A percentile compares a stretch with the other conserved stretches of the same genome.
These are phyloP conservation scores for Euphrasia confusa DNA, from an alignment of 257 asterid species.

Conservation along the genomic window DNA sequence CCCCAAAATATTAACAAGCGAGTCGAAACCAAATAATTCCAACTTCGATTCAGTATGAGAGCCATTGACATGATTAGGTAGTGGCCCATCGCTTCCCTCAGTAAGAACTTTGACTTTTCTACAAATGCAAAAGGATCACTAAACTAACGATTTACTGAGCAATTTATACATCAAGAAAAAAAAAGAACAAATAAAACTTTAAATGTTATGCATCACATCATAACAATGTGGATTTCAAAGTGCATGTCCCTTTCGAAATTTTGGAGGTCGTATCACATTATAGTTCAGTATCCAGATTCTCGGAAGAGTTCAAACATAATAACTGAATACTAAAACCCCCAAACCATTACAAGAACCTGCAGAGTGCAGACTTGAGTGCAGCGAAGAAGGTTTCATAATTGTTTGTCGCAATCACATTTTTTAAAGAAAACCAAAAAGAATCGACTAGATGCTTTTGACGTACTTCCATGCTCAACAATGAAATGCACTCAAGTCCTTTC, in stretches of 20 bases:
- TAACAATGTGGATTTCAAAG: slow-evolving; percentile 4
- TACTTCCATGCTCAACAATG: neutral
- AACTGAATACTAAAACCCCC: neutral
- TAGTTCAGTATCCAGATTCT: neutral
- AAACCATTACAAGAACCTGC: slow-evolving; percentile 7
- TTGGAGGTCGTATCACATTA: slow-evolving; percentile 6
- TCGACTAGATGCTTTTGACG: neutral
- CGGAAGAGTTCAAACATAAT: slow-evolving; percentile 3
- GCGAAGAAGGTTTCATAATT: slow-evolving; percentile 4
- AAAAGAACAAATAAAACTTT: slow-evolving; percentile 18
- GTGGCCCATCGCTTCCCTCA: slow-evolving; percentile 49
- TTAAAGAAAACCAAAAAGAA: neutral
- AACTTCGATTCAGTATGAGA: slow-evolving; percentile 69
- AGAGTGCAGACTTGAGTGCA: neutral
- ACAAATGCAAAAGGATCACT: slow-evolving; percentile 32
- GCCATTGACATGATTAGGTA: slow-evolving; percentile 56
- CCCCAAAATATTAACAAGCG: slow-evolving; percentile 92
- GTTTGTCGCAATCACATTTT: neutral
- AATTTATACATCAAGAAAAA: neutral
- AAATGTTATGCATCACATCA: neutral
- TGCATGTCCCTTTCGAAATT: neutral
- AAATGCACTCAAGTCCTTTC: neutral
- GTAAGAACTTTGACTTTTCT: slow-evolving; percentile 56
- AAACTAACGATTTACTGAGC: slow-evolving; percentile 16
- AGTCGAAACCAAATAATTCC: slow-evolving; percentile 96